phyloP scores from a whole-genome alignment of 2,329 filamentous ascomycete species.

The Aspergillus sp. region DNA sequence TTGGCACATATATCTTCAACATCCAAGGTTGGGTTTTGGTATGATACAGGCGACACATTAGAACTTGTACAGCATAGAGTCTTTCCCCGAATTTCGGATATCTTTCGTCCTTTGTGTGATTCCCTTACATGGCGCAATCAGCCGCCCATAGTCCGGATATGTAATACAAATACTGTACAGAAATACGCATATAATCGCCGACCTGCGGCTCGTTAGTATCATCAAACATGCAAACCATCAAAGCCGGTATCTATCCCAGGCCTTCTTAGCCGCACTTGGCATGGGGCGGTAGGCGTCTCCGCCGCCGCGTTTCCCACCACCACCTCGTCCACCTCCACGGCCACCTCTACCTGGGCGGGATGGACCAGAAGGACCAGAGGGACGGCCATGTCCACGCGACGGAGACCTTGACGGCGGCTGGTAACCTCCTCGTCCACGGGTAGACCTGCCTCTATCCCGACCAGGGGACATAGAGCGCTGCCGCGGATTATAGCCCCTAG shows the following conservation, averaged over 20 bases:
- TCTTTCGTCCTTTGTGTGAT: neutral
- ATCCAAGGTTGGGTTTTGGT: neutral
- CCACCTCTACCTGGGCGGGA: constrained; percentile 21
- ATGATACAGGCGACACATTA: neutral
- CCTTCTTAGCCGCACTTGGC: constrained; percentile 32
- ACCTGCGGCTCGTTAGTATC: constrained; percentile 12
- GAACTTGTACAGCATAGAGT: constrained; percentile 1
- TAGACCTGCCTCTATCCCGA: constrained; percentile 18
- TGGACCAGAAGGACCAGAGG: neutral
- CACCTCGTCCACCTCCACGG: constrained; percentile 16
- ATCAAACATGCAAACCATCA: constrained; percentile 15
- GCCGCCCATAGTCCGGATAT: neutral
- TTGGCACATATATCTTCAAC: neutral
- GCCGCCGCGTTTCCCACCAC: constrained; percentile 14
- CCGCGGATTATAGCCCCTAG: constrained; percentile 20
- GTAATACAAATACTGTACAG: neutral
- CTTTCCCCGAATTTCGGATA: neutral
- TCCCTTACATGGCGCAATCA: neutral
- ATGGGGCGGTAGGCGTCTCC: constrained; percentile 33
- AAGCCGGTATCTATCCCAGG: constrained; percentile 32
- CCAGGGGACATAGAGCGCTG: constrained; percentile 35
- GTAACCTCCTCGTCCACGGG: constrained; percentile 23
- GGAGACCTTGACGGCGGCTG: constrained; percentile 23
- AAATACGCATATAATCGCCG: neutral
- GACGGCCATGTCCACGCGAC: constrained; percentile 10